Conservation (phyloP, 1,139 yeast genomes). For the Zygosaccharomyces sapae region DNA sequence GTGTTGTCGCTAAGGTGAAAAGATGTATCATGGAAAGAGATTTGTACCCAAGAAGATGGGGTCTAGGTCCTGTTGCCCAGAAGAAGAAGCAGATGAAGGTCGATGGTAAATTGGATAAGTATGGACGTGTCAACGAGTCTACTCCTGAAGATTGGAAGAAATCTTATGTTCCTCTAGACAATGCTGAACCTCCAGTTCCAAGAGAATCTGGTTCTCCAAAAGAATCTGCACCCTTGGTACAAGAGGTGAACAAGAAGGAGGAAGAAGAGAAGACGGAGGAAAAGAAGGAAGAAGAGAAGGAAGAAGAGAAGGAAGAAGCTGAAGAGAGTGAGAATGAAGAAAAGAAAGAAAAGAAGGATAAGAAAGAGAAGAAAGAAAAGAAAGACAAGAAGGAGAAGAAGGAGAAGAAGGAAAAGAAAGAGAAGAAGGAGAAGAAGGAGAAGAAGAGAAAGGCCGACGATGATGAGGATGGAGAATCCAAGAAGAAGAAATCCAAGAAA, state of each 20-base stretch:
- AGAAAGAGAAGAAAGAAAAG: conserved; percentile 64
- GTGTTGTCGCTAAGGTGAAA: conserved; percentile 96
- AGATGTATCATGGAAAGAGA: conserved; percentile 99
- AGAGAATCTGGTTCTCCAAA: conserved; percentile 36
- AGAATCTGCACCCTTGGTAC: conserved; percentile 38
- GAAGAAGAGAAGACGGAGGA: conserved; percentile 35
- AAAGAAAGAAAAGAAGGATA: conserved; percentile 52
- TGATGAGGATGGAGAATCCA: conserved; percentile 51
- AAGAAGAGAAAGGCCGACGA: conserved; percentile 63
- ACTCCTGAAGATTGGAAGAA: conserved; percentile 93
- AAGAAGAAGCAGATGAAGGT: conserved; percentile 98
- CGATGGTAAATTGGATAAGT: conserved; percentile 95
- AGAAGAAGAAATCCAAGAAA: conserved; percentile 55
- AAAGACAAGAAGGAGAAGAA: conserved; percentile 58
- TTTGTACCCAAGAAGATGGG: conserved; percentile 99
- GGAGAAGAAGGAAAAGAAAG: conserved; percentile 63
- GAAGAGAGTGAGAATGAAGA: conserved; percentile 52
- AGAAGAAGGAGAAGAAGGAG: conserved; percentile 51
- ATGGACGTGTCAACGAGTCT: conserved; percentile 85
- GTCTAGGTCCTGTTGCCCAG: conserved; percentile 96
- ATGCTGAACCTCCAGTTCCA: conserved; percentile 43
- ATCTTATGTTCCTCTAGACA: conserved; percentile 77
- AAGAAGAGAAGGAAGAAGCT: conserved; percentile 43
- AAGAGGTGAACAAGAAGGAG: conserved; percentile 40
- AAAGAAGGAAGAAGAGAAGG: conserved; percentile 19